Evolutionary conservation across 352 stramenopile species (phyloP).

Genomic region (Phytophthora hybrid): DNA sequence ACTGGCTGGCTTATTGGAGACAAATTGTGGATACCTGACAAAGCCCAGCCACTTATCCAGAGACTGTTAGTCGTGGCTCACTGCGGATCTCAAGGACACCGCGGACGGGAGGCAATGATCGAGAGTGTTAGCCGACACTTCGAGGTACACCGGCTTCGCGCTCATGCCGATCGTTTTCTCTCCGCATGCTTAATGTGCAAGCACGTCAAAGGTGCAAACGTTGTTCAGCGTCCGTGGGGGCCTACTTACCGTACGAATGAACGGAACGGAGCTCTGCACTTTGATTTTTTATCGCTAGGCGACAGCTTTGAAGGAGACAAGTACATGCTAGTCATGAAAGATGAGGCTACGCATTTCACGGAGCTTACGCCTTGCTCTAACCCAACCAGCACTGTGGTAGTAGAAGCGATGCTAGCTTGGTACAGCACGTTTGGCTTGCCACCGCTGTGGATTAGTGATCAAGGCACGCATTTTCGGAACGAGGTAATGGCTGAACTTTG

Average conservation of each 20-base stretch:
- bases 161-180: not conserved
- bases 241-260: not conserved
- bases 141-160: not conserved
- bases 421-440: not conserved
- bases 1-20: not conserved
- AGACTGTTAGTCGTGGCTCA: conserved; percentile 10
- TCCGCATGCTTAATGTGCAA: not conserved
- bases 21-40: conserved; percentile 10
- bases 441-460: conserved; percentile 4
- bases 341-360: conserved; percentile 9
- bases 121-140: too few species aligned
- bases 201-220: conserved; percentile 11
- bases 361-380: not conserved
- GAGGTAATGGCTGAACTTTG: not conserved
- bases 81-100: conserved; percentile 11
- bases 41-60: not conserved
- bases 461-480: conserved; percentile 4
- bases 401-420: conserved; percentile 5
- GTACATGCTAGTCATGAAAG: conserved; percentile 17
- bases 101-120: not conserved
- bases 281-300: conserved; percentile 10
- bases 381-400: not conserved
- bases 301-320: not conserved
- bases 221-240: conserved; percentile 11
- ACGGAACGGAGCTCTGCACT: conserved; percentile 7